A percentile compares a stretch with the other conserved stretches of the same genome.
These are phyloP conservation scores for Mayamaea pseudoterrestris DNA, from an alignment of 108 stramenopile genomes.

Conservation along the genomic window DNA sequence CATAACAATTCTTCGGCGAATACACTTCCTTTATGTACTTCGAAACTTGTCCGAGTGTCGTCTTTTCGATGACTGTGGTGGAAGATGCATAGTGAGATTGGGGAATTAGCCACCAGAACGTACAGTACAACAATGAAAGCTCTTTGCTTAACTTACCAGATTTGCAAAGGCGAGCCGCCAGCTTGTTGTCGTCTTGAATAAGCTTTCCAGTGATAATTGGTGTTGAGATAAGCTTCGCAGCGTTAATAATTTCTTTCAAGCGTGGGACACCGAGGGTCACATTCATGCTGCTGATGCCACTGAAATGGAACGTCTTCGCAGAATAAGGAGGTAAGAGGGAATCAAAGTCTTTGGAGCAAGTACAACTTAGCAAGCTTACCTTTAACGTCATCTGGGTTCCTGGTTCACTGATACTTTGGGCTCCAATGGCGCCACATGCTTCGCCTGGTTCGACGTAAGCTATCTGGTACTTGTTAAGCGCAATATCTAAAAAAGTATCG, in stretches of 20 bases:
- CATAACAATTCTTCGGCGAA: constrained; percentile 53
- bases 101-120: no score
- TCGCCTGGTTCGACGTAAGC: constrained; percentile 88
- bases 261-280: constrained; percentile 98
- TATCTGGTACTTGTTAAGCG: constrained; percentile 71
- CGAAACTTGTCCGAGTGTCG: constrained; percentile 89
- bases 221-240: constrained; percentile 95
- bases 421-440: constrained; percentile 96
- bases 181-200: constrained; percentile 74
- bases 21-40: constrained; percentile 94
- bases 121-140: no score
- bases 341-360: constrained; percentile 27
- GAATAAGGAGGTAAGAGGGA: background rate
- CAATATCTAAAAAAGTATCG: constrained; percentile 43
- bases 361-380: constrained; percentile 14
- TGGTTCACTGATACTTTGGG: constrained; percentile 94
- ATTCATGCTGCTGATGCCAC: constrained; percentile 99
- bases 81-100: no score
- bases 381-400: constrained; percentile 98
- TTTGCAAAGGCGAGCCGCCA: constrained; percentile 90
- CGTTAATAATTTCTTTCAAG: constrained; percentile 98
- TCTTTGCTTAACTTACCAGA: no score
- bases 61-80: constrained; percentile 97
- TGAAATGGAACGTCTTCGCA: constrained; percentile 91
- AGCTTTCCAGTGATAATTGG: constrained; percentile 96